Percentiles rank a stretch among this genome's conserved stretches.
These are phyloP conservation scores for Eucommia ulmoides DNA, from an alignment of 257 asterid species.

Conservation along the genomic window DNA sequence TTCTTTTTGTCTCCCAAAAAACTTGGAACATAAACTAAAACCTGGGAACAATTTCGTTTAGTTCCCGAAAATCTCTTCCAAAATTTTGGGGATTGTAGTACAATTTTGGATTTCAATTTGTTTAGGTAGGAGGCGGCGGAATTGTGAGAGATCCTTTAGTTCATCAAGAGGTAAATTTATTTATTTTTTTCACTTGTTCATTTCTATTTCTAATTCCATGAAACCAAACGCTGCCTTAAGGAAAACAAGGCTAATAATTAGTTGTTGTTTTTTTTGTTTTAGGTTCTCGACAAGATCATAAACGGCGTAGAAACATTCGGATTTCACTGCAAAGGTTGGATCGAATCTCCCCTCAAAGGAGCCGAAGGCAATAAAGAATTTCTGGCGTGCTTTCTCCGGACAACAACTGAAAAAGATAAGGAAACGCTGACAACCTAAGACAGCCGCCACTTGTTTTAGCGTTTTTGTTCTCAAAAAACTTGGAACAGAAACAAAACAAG, in stretches of 20 bases:
- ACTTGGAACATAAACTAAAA: too few relatives aligned
- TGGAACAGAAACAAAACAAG: too few relatives aligned
- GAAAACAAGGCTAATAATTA: too few relatives aligned
- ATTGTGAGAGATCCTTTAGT: slow-evolving; percentile 80
- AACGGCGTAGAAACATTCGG: slow-evolving; percentile 69
- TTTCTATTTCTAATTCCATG: background rate
- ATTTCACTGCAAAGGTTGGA: slow-evolving; percentile 80
- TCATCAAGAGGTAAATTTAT: slow-evolving; percentile 62
- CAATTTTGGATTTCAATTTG: background rate
- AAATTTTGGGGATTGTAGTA: too few relatives aligned
- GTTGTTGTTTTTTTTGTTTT: too few relatives aligned
- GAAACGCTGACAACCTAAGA: too few relatives aligned
- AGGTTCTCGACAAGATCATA: slow-evolving; percentile 74
- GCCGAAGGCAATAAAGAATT: slow-evolving; percentile 96
- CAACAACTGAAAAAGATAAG: slow-evolving; percentile 9
- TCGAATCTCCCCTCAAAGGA: slow-evolving; percentile 86
- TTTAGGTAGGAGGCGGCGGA: slow-evolving; percentile 89
- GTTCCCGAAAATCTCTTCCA: too few relatives aligned
- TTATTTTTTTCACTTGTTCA: slow-evolving; percentile 3
- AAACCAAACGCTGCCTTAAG: background rate
- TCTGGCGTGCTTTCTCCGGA: slow-evolving; percentile 52
- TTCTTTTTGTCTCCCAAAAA: background rate
- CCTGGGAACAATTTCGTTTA: too few relatives aligned
- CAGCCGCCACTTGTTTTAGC: too few relatives aligned
- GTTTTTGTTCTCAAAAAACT: too few relatives aligned